Base-by-base conservation (phyloP, 1,284 basidiomycete species). In the Singerocomus rubriflavus region DNA sequence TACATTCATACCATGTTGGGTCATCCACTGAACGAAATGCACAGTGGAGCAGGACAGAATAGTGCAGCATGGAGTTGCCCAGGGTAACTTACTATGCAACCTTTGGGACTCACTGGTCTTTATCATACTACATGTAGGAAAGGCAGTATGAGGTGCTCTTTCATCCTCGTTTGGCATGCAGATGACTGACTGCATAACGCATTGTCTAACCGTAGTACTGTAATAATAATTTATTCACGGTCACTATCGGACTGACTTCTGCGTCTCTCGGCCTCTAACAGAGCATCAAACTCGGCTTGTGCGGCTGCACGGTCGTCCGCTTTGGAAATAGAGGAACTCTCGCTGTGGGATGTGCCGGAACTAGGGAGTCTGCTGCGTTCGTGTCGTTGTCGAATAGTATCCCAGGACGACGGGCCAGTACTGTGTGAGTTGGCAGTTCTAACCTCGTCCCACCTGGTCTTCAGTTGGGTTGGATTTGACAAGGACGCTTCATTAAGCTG, bases 361-460 rank as follows among this genome's bases (percentile, higher is more conserved):
- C 54, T 57, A 30, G 65, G 56, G 6, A 69, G 51, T 36, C n/a
- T 68, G 29, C 33, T 54, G 39, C 71, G 70, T 62, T 83, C 81
- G 52, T 85, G 76, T 30, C 66, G 73, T 61, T 86, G 81, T 33
- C 85, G 80, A 27, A 88, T 71, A 31, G 67, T 64, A 57, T 87
- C 85, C 85, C 85, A 88, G 6, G 82, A 73, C 12, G 85, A 85
- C 21, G 70, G 70, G 30, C 71, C 72, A 29, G 70, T 52, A 52
- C 51, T 63, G 31, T 68, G 74, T 30, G 73, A 66, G 52, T 83
- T 84, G n/a, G 70, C 75, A 41, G 70, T 69, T 46, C 84, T 80
- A 38, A 88, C 81, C 54, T 82, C 76, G 36, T 84, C 82, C 85
- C 85, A 88, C 54, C 71, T 77, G 63, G 77, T 48, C 61, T 42